A percentile compares a stretch with the other conserved stretches of the same genome.
These are phyloP conservation scores for Poronia punctata DNA, from an alignment of 495 filamentous ascomycete genomes.

Conservation along the genomic window DNA sequence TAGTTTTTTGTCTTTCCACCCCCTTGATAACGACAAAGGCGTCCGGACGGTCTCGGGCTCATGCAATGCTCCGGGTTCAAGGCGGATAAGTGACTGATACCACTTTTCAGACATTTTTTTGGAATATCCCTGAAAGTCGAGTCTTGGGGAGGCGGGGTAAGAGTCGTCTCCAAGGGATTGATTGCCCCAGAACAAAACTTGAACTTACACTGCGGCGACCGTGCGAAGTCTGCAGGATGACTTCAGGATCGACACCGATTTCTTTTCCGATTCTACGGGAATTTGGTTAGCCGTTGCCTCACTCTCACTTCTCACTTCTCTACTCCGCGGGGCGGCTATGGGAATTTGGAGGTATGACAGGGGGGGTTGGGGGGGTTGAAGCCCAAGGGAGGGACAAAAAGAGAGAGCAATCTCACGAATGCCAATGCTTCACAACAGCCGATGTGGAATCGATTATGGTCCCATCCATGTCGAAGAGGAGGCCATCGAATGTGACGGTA, in stretches of 20 bases:
- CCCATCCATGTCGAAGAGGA: constrained; percentile 91
- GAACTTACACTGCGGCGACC: constrained; percentile 81
- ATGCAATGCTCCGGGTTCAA: too few species aligned
- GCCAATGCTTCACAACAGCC: constrained; percentile 91
- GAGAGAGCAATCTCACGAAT: constrained; percentile 51
- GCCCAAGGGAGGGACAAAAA: constrained; percentile 2
- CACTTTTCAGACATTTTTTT: too few species aligned
- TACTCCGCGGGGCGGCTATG: not conserved
- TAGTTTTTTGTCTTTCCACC: too few species aligned
- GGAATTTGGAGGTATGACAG: not conserved
- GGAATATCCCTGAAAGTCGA: too few species aligned
- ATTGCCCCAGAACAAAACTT: too few species aligned
- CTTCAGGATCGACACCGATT: constrained; percentile 70
- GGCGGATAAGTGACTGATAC: too few species aligned
- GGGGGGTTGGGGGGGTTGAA: not conserved
- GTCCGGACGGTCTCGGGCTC: too few species aligned
- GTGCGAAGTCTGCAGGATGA: constrained; percentile 83
- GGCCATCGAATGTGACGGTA: constrained; percentile 59
- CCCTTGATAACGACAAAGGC: too few species aligned
- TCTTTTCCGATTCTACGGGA: constrained; percentile 65
- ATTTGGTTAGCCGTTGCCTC: constrained; percentile 6
- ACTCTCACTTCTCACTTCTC: not conserved
- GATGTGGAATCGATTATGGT: constrained; percentile 73
- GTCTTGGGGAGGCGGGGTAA: too few species aligned
- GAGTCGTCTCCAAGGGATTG: too few species aligned